These are phyloP conservation scores for Penicillium robsamsonii DNA, from an alignment of 495 filamentous ascomycete genomes.

Conservation along the genomic window DNA sequence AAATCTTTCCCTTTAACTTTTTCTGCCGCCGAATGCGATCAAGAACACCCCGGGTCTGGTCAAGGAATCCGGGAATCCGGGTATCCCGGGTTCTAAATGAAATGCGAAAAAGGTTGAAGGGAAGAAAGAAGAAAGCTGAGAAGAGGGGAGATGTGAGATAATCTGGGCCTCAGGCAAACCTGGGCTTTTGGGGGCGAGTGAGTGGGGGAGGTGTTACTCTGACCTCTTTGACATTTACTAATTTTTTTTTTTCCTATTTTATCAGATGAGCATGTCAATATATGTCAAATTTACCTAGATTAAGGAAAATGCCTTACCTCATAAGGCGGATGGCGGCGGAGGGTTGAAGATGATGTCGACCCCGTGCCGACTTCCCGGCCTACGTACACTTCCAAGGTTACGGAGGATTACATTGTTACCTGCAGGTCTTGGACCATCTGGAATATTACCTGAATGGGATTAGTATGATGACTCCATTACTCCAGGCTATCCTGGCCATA, in stretches of 20 bases:
- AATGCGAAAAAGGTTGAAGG: background rate
- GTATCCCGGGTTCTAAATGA: background rate
- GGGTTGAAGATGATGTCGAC: background rate
- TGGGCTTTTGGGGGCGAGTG: slow-evolving; percentile 4
- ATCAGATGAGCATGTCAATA: background rate
- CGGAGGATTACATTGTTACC: background rate
- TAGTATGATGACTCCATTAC: slow-evolving; percentile 14
- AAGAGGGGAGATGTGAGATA: slow-evolving; percentile 14
- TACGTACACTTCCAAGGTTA: background rate
- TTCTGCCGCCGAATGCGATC: slow-evolving; percentile 27
- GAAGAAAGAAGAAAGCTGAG: slow-evolving; percentile 6
- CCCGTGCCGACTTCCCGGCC: slow-evolving; percentile 28
- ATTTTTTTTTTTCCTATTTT: background rate
- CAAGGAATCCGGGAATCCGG: slow-evolving; percentile 1
- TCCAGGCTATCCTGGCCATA: background rate
- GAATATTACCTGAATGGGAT: slow-evolving; percentile 24
- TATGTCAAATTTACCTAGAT: background rate
- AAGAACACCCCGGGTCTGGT: slow-evolving; percentile 16
- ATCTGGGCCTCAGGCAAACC: slow-evolving; percentile 10
- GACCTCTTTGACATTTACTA: background rate
- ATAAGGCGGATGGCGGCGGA: slow-evolving; percentile 22
- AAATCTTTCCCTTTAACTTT: slow-evolving; percentile 29
- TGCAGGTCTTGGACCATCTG: slow-evolving; percentile 18
- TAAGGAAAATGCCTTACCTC: background rate
- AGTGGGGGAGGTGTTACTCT: slow-evolving; percentile 7